phyloP scores from a whole-genome alignment of 225 moss, liverwort and hornwort species.

The Pseudoscleropodium purum region DNA sequence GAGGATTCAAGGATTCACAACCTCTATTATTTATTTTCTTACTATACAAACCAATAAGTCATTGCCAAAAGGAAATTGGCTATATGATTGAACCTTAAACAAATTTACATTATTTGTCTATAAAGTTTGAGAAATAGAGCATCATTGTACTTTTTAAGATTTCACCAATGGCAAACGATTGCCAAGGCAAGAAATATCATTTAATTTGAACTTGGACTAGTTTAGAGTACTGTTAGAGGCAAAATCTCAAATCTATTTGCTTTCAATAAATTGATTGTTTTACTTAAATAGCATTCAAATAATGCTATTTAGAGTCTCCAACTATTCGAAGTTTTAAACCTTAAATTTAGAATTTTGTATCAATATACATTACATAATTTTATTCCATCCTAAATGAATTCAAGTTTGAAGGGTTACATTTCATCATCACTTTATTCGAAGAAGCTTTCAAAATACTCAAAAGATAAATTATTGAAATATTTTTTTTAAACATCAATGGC shows the following conservation, averaged over 20 bases:
- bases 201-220: neutral
- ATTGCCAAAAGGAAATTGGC: too few species aligned
- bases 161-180: neutral
- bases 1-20: neutral
- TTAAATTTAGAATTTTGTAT: neutral
- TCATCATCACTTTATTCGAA: too few species aligned
- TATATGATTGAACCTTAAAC: rapidly evolving
- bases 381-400: neutral
- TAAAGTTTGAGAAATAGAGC: neutral
- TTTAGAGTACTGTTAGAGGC: neutral
- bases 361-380: neutral
- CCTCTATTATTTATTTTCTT: neutral
- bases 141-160: neutral
- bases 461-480: rapidly evolving
- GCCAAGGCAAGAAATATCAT: neutral
- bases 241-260: neutral
- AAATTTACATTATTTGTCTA: neutral
- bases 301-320: neutral
- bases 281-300: neutral
- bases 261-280: neutral
- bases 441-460: too few species aligned
- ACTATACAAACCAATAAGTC: neutral
- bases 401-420: neutral
- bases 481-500: too few species aligned
- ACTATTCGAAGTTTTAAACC: neutral